phyloP scores from a whole-genome alignment of 306 rosid species.

The Alnus glutinosa region DNA sequence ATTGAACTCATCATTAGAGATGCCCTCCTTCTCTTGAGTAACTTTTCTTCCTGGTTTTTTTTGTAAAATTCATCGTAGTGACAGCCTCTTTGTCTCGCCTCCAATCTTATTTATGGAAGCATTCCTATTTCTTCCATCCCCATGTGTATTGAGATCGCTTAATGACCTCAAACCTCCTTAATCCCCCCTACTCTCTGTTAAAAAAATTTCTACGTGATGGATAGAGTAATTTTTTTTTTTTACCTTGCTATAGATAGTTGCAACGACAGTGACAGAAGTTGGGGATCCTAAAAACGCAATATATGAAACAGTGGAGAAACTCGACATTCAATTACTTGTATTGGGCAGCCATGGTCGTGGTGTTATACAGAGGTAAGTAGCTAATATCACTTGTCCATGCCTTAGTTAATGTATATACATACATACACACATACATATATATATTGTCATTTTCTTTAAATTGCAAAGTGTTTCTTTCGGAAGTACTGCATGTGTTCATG shows the following conservation, averaged over 20 bases:
- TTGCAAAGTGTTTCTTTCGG: too few species aligned
- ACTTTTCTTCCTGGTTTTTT: too few species aligned
- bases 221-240: neutral
- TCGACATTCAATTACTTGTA: constrained; percentile 35
- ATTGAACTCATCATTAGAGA: too few species aligned
- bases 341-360: constrained; percentile 50
- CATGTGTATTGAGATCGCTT: too few species aligned
- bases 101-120: too few species aligned
- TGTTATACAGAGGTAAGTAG: constrained; percentile 25
- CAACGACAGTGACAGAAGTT: constrained; percentile 33
- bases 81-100: too few species aligned
- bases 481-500: neutral
- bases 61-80: too few species aligned
- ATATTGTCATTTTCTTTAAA: too few species aligned
- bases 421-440: too few species aligned
- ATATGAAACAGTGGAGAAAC: constrained; percentile 41
- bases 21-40: too few species aligned
- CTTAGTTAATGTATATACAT: neutral
- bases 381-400: neutral
- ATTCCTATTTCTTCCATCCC: too few species aligned
- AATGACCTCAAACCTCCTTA: too few species aligned
- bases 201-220: neutral
- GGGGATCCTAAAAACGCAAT: constrained; percentile 42
- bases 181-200: neutral
- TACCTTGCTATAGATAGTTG: constrained; percentile 26